These are phyloP conservation scores for Sherardia arvensis DNA, from an alignment of 257 asterid species.

Conservation along the genomic window DNA sequence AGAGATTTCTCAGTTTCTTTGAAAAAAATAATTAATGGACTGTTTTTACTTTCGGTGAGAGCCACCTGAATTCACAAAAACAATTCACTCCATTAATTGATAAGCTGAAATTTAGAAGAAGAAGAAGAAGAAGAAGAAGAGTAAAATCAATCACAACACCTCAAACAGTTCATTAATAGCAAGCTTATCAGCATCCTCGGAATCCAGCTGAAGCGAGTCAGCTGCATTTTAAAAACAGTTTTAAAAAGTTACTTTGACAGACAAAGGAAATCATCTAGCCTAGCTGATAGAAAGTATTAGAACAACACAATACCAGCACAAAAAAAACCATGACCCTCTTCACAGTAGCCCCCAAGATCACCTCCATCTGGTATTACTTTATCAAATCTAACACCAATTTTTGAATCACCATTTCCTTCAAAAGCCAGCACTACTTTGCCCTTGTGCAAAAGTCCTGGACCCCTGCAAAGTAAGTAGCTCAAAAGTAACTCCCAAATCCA, in stretches of 20 bases:
- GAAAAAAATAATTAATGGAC: constrained; percentile 59
- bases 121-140: no score
- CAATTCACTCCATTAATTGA: neutral
- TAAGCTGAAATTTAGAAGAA: neutral
- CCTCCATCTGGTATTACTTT: constrained; percentile 68
- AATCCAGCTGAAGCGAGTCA: constrained; percentile 65
- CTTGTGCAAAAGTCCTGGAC: constrained; percentile 59
- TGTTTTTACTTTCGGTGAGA: constrained; percentile 49
- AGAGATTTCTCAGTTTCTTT: constrained; percentile 82
- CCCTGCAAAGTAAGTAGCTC: constrained; percentile 32
- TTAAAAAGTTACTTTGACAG: constrained; percentile 4
- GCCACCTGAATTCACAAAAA: constrained; percentile 45
- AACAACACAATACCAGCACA: constrained; percentile 48
- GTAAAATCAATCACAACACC: constrained; percentile 29
- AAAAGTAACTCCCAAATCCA: neutral
- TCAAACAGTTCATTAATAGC: constrained; percentile 77
- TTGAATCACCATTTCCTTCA: constrained; percentile 79
- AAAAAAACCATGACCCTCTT: constrained; percentile 82
- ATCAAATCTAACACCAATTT: constrained; percentile 91
- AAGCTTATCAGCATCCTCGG: constrained; percentile 60
- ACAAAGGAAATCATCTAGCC: neutral
- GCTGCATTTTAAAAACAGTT: constrained; percentile 37
- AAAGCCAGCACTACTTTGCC: constrained; percentile 86
- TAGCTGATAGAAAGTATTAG: neutral
- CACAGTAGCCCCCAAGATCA: constrained; percentile 91